Evolutionary conservation across 2,329 filamentous ascomycete species (phyloP), one percentile per base, ranked within the genome.

Genomic region (Neospermospora avenae): DNA sequence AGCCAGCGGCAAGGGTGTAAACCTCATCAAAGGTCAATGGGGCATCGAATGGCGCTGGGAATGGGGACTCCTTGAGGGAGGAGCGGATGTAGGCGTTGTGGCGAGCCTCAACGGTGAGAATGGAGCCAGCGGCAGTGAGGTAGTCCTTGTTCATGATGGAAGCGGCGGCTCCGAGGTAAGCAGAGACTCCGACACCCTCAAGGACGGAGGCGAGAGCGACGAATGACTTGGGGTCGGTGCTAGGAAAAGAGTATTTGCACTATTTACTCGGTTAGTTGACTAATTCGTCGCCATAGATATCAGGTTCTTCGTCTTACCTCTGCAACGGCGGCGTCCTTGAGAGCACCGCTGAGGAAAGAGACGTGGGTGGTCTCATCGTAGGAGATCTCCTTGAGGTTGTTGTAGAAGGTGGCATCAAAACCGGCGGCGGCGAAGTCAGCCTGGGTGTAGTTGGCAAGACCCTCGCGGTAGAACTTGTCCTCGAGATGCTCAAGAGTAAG

Each of bases 61-160:
- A 85, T 2, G 85, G 83, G 4, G 73, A 72, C 65, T 83, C 69
- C 53, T 75, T 72, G 24, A 79, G 73, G 11, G 74, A 74, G 25
- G 75, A 72, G 55, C 86, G 83, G 64, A 88, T 75, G 75, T 85
- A 87, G 4, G 86, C 76, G 1, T 80, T 81, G 75, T 89, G 86
- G 10, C 86, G 80, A 25, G 86, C 79, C 68, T 88, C 86, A 57
- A 87, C 81, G 20, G 83, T 84, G 44, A 89, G 76, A 68, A 90
- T 84, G 58, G 81, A 81, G 20, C 81, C 85, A 0, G 85, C 86
- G 3, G 80, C 80, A 0, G 81, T 81, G 41, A 89, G 74, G 73
- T 86, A 86, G 24, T 76, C 75, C 64, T 83, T 80, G 71, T 80
- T 78, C 62, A 80, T 77, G 63, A 84, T 85, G 59, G 77, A 76